Evolutionary conservation across 805 yeast species (phyloP), one percentile per base, ranked within the genome.

Genomic region (Barnettozyma californica): DNA sequence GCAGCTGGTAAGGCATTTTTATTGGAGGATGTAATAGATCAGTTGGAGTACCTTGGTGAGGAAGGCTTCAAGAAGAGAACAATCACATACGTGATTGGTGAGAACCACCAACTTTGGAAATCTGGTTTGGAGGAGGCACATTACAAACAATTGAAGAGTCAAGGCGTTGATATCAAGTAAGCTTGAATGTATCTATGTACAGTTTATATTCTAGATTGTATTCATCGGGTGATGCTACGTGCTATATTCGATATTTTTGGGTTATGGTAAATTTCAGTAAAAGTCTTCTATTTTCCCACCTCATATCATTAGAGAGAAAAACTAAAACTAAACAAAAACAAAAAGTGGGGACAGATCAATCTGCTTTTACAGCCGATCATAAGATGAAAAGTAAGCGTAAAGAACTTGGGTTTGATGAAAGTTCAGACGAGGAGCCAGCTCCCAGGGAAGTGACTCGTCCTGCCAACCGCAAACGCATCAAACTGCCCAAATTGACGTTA

Each of bases 1-100:
- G 66, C 79, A 6, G 77, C 76, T 2, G 98, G 98, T 2, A 86
- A 85, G 58, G 96, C 97, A 1, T 73, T 88, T 19, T 67, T 90
- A 25, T 66, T 94, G 40, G 95, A 87, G 49, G 95, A 87, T 51
- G 76, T 90, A 1, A 83, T 94, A 47, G 95, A 87, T 31, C 82
- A 81, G 49, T 68, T 94, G 51, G 66, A 70, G 31, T 67, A 74
- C 47, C 64, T 76, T 41, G 78, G 83, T 5, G 60, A 71, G 2
- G 75, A 76, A 20, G 92, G 91, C 13, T 84, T 80, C 61, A 62
- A 67, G 48, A 66, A 69, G 41, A 77, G 74, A 50, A 83, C 82
- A 0, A 64, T 92, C 31, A 74, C 83, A 0, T 91, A 84, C 64
- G 68, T 77, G 5, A 53, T 91, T 35, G 89, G 92, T 9, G 96